Base-by-base conservation (phyloP, 495 filamentous ascomycete genomes). In the Aspergillus diversus region DNA sequence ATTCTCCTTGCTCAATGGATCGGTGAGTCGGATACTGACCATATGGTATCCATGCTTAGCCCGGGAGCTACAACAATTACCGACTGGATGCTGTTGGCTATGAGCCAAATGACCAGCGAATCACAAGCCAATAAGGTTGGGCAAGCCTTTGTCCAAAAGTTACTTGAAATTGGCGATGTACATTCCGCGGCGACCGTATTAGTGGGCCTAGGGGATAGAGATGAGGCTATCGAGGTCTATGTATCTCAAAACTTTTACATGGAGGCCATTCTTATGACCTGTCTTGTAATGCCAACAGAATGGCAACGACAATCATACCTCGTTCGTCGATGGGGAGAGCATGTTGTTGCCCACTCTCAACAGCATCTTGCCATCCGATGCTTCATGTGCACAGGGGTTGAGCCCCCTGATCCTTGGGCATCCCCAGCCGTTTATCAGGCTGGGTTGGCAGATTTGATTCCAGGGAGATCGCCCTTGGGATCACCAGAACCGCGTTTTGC, bases 151-250 rank as follows among this genome's bases (percentile, higher is more conserved):
- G 93, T 97, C 21, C 92, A 96, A 79, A 88, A 93, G 59, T 77
- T 98, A 5, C 81, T 98, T 7, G 92, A 96, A 71, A 89, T 89
- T 66, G 92, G 92, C 46, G 95, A 99, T 67, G 83, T 97, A 3
- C 95, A 99, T 70, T 91, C 92, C 0, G 90, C 96, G 8, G 92
- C 92, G 31, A 91, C 96, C 8, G 92, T 97, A 63, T 83, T 98
- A 62, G 86, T 99, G 15, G 94, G 92, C 15, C 84, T 99, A 68
- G 96, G 93, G 7, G 94, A 97, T 67, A 84, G 89, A 64, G 94
- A 97, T 66, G 96, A 98, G 73, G 95, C 96, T 0, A 90, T 99
- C 63, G 95, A 98, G 72, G 90, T 98, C 37, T 99, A 99, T 71
- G 87, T 97, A 37, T 97, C 94, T 17, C 92, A 92, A 63, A 92